Percentiles rank a stretch among this genome's conserved stretches.
Evolutionary conservation across 2,329 filamentous ascomycete genomes (phyloP).

Genomic region (Fusarium nisikadoi): DNA sequence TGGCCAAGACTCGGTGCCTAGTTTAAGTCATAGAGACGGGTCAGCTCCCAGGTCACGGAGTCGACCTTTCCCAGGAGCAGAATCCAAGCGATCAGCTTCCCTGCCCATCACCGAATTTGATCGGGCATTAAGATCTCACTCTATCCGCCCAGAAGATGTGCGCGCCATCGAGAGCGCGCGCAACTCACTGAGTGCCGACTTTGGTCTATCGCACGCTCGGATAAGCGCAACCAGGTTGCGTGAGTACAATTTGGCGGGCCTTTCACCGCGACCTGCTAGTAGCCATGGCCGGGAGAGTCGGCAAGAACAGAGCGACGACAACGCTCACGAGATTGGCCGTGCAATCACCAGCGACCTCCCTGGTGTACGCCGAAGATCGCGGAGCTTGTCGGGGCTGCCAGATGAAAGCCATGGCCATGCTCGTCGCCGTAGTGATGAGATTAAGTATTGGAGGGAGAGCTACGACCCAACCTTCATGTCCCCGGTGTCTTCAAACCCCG

Average conservation of each 20-base stretch:
- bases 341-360: slow-evolving; percentile 68
- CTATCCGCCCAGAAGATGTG: slow-evolving; percentile 66
- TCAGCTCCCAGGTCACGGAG: slow-evolving; percentile 52
- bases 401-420: slow-evolving; percentile 48
- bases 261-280: slow-evolving; percentile 71
- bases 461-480: slow-evolving; percentile 64
- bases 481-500: slow-evolving; percentile 60
- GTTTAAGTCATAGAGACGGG: slow-evolving; percentile 25
- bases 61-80: slow-evolving; percentile 50
- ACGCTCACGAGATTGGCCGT: slow-evolving; percentile 68
- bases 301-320: slow-evolving; percentile 51
- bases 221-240: slow-evolving; percentile 42
- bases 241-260: slow-evolving; percentile 60
- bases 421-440: slow-evolving; percentile 70
- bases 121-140: slow-evolving; percentile 70
- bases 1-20: slow-evolving; percentile 30
- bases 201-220: slow-evolving; percentile 50
- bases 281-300: slow-evolving; percentile 62
- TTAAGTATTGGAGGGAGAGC: slow-evolving; percentile 72
- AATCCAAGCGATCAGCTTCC: slow-evolving; percentile 66
- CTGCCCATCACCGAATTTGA: slow-evolving; percentile 70
- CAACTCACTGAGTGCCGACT: slow-evolving; percentile 63
- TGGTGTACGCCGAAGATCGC: slow-evolving; percentile 64
- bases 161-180: slow-evolving; percentile 64
- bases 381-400: slow-evolving; percentile 67